Base-by-base conservation (phyloP, 202 grass and related monocot genomes). In the Miscanthus sacchariflorus region DNA sequence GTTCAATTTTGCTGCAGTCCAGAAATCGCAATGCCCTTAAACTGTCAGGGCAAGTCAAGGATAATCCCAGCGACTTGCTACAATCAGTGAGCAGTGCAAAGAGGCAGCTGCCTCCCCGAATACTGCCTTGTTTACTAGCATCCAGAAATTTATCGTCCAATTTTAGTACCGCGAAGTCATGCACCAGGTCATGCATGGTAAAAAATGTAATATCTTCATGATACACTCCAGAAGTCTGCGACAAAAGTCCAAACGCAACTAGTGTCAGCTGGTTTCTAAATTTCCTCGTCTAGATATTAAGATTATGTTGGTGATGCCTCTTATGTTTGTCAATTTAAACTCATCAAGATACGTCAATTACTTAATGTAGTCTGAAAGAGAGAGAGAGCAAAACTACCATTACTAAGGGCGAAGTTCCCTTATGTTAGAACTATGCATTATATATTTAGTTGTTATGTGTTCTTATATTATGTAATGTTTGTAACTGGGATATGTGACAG, bases 21-120 rank as follows among this genome's bases (percentile, higher is more conserved):
- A 23, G 45, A 54, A n/a, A 82, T 25, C 42, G 74, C 49, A 77
- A 15, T 77, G 74, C 74, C 27, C 15, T 56, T 21, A 77, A 28
- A 10, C 15, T 12, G 17, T 12, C 48, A 30, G 27, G 48, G 19
- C 3, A 77, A 58, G 48, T 19, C 28, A 12, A 10, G 49, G 17
- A 76, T 19, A 30, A 54, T 5, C 15, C 25, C 28, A 77, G 11
- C 8, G 74, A 30, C 28, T 56, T 77, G 74, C 46, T 77, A 77
- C 74, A 77, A 56, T 77, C 74, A 39, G 50, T 78, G 50, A 78
- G 76, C 19, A 78, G 13, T n/a, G 33, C 50, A 59, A 39, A 61
- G 1, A 5, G 19, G 30, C 10, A 40, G 50, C 10, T 78, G 76
- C 9, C 4, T 23, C 18, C 30, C 15, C 18, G 0, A 23, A 11